These are phyloP conservation scores for Silene uniflora DNA, from an alignment of 148 eudicot species.

Conservation along the genomic window DNA sequence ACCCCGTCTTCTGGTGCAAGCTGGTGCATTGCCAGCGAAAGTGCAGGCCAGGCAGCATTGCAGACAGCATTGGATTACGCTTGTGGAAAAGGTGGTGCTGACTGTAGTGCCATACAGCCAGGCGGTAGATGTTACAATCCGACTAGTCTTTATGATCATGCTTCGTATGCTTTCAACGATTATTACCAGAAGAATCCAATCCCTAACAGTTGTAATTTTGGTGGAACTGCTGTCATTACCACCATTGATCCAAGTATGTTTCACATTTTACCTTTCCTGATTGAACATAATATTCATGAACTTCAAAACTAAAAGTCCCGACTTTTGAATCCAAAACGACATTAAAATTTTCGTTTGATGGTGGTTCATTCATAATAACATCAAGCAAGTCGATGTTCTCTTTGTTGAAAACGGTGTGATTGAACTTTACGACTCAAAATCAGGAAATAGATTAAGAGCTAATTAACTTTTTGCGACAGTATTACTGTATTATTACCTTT, in stretches of 20 bases:
- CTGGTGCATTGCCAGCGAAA: slow-evolving; percentile 65
- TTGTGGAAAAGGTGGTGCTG: slow-evolving; percentile 56
- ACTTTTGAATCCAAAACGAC: too few relatives aligned
- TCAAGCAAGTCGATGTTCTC: background rate
- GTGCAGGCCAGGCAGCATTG: slow-evolving; percentile 39
- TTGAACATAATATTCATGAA: too few relatives aligned
- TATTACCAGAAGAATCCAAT: slow-evolving; percentile 70
- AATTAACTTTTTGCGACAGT: too few relatives aligned
- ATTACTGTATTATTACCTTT: too few relatives aligned
- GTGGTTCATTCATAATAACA: too few relatives aligned
- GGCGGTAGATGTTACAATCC: slow-evolving; percentile 54
- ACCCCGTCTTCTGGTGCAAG: slow-evolving; percentile 35
- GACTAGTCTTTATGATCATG: slow-evolving; percentile 41
- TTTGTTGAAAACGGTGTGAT: too few relatives aligned
- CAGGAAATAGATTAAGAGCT: too few relatives aligned
- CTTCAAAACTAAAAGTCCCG: too few relatives aligned
- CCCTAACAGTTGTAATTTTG: slow-evolving; percentile 68
- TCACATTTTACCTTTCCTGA: background rate
- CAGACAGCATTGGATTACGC: slow-evolving; percentile 65
- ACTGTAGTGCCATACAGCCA: slow-evolving; percentile 54
- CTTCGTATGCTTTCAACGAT: slow-evolving; percentile 63
- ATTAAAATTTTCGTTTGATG: too few relatives aligned
- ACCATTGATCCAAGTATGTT: slow-evolving; percentile 90
- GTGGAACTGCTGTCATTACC: slow-evolving; percentile 62
- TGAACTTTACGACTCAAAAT: background rate